These are phyloP conservation scores for Amaranthus palmeri DNA, from an alignment of 148 eudicot species.

Conservation along the genomic window DNA sequence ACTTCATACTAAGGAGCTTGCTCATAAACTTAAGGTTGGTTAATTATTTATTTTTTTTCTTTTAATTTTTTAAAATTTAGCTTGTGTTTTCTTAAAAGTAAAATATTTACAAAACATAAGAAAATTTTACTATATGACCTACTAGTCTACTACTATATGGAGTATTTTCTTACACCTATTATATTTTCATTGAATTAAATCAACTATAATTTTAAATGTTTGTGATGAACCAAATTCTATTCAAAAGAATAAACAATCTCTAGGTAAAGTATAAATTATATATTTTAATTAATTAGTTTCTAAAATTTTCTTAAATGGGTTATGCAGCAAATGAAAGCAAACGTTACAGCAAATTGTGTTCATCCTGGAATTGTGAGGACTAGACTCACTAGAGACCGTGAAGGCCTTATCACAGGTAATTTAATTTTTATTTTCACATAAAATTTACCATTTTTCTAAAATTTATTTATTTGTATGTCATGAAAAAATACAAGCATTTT, in stretches of 20 bases:
- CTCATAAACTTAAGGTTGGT: slow-evolving; percentile 50
- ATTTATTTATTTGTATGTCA: background rate
- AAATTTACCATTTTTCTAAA: background rate
- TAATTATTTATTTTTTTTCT: background rate
- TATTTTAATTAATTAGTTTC: too few species aligned
- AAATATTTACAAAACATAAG: too few species aligned
- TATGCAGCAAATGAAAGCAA: slow-evolving; percentile 71
- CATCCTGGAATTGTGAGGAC: slow-evolving; percentile 96
- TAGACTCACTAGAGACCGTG: slow-evolving; percentile 74
- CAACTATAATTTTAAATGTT: background rate
- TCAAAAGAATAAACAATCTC: too few species aligned
- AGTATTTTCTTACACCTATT: too few species aligned
- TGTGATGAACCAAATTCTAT: too few species aligned
- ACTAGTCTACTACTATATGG: too few species aligned
- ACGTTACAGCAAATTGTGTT: slow-evolving; percentile 73
- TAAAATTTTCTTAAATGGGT: background rate
- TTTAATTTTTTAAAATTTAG: too few species aligned
- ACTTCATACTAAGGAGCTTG: slow-evolving; percentile 82
- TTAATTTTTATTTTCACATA: background rate
- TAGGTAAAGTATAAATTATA: background rate
- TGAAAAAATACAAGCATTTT: background rate
- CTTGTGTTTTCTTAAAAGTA: background rate
- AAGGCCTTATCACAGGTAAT: slow-evolving; percentile 61
- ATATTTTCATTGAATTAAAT: too few species aligned
- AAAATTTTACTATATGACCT: too few species aligned